A percentile compares a stretch with the other conserved stretches of the same genome.
These are phyloP conservation scores for Aureobasidium sp. DNA, from an alignment of 2,329 filamentous ascomycete genomes.

Conservation along the genomic window DNA sequence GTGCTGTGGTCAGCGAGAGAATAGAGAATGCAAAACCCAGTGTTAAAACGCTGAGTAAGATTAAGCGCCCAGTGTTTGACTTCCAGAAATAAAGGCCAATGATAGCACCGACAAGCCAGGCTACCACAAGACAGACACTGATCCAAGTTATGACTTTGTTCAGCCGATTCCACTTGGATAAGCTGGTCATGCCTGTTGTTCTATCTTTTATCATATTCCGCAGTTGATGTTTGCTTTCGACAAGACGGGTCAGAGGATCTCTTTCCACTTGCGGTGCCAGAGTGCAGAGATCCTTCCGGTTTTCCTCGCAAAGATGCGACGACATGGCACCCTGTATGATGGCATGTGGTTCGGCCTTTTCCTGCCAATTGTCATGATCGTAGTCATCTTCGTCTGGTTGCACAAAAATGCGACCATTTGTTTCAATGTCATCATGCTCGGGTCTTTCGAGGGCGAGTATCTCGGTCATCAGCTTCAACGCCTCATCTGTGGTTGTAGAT, in stretches of 20 bases:
- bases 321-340: constrained; percentile 7
- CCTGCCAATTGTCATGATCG: background rate
- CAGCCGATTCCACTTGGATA: background rate
- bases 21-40: background rate
- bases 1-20: background rate
- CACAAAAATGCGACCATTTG: constrained; percentile 4
- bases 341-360: background rate
- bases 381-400: background rate
- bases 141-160: constrained; percentile 2
- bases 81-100: background rate
- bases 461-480: constrained; percentile 4
- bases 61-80: background rate
- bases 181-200: background rate
- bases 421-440: background rate
- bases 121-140: background rate
- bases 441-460: background rate
- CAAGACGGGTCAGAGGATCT: background rate
- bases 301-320: background rate
- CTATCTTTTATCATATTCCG: background rate
- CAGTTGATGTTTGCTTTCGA: constrained; percentile 4
- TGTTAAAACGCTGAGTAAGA: constrained; percentile 1
- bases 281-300: constrained; percentile 6
- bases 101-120: constrained; percentile 4
- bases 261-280: constrained; percentile 3
- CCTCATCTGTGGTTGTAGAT: background rate